These are phyloP conservation scores for Helicostylum pulchrum DNA, from an alignment of 192 early-diverging fungal species.

Conservation along the genomic window DNA sequence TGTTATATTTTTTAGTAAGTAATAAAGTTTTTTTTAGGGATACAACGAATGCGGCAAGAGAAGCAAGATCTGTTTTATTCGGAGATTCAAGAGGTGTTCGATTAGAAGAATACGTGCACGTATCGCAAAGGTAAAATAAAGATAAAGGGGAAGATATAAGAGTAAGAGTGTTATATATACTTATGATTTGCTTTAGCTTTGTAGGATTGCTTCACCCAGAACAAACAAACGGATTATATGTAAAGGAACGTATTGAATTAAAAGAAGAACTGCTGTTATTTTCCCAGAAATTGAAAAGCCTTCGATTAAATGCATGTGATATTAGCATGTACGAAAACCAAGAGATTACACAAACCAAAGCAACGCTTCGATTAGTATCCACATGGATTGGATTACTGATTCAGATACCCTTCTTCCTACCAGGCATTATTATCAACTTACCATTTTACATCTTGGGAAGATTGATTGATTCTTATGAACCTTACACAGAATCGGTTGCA, in stretches of 20 bases:
- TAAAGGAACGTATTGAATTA: conserved; percentile 17
- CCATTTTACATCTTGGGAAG: conserved; percentile 41
- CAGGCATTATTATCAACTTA: conserved; percentile 42
- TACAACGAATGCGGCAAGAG: conserved; percentile 33
- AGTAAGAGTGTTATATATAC: background rate
- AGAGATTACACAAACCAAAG: conserved; percentile 27
- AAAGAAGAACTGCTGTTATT: conserved; percentile 33
- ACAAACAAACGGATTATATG: background rate
- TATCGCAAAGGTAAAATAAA: conserved; percentile 42
- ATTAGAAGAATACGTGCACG: conserved; percentile 40
- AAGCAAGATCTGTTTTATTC: conserved; percentile 40
- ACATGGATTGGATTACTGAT: conserved; percentile 23
- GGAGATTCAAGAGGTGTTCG: conserved; percentile 33
- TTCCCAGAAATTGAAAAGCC: conserved; percentile 21
- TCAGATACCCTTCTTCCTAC: conserved; percentile 45
- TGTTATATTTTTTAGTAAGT: too few species aligned
- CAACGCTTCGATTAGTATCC: conserved; percentile 26
- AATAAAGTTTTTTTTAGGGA: conserved; percentile 32
- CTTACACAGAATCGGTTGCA: conserved; percentile 40
- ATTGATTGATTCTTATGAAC: conserved; percentile 34
- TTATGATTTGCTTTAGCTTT: conserved; percentile 26
- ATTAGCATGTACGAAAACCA: conserved; percentile 40
- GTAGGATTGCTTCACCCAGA: conserved; percentile 25
- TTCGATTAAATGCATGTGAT: conserved; percentile 33
- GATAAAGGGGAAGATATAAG: background rate